phyloP scores from a whole-genome alignment of 1,284 basidiomycete species.

The Papiliotrema flavescens region DNA sequence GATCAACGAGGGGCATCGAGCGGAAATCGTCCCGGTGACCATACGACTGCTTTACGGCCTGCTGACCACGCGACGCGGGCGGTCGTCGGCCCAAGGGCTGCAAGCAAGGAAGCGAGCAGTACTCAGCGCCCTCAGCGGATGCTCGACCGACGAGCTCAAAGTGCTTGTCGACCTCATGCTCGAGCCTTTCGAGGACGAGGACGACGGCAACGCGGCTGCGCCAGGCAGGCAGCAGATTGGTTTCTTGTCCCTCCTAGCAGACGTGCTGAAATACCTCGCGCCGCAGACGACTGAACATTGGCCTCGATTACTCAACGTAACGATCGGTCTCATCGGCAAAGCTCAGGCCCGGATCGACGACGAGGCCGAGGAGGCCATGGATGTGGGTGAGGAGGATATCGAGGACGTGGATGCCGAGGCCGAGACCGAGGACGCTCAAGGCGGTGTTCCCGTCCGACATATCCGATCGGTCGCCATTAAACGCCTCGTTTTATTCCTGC shows the following conservation, averaged over 20 bases:
- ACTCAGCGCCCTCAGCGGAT: conserved; percentile 67
- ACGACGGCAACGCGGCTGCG: conserved; percentile 6
- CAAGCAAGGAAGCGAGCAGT: conserved; percentile 74
- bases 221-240: conserved; percentile 74
- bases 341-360: conserved; percentile 60
- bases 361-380: conserved; percentile 35
- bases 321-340: conserved; percentile 61
- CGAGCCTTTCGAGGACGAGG: conserved; percentile 56
- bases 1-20: conserved; percentile 63
- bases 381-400: conserved; percentile 42
- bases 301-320: conserved; percentile 66
- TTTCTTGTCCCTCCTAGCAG: conserved; percentile 77
- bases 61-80: conserved; percentile 78
- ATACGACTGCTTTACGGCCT: conserved; percentile 82
- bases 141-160: conserved; percentile 68
- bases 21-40: conserved; percentile 67
- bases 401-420: conserved; percentile 46
- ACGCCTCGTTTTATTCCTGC: conserved; percentile 85
- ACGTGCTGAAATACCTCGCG: conserved; percentile 75
- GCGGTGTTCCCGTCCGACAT: conserved; percentile 55
- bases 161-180: conserved; percentile 88
- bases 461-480: conserved; percentile 81
- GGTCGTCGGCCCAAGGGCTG: conserved; percentile 58
- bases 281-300: conserved; percentile 65
- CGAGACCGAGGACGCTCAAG: conserved; percentile 35